Evolutionary conservation across 176 grass and related monocot genomes (phyloP).

Genomic region (Alloteropsis semialata): DNA sequence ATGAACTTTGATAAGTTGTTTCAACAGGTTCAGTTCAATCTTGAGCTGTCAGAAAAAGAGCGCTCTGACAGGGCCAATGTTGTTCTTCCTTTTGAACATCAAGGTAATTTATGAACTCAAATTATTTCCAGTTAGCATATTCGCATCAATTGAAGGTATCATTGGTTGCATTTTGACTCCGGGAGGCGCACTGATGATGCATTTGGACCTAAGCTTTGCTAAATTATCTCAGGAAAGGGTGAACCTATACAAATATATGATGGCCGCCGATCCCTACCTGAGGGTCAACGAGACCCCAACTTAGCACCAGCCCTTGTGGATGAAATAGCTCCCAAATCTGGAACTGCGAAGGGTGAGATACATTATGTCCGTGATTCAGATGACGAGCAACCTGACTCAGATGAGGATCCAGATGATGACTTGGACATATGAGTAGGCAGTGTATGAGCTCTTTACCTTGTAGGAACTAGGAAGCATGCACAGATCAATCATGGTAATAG

Average conservation of each 20-base stretch:
- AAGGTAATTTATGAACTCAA: slow-evolving; percentile 43
- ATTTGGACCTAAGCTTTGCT: slow-evolving; percentile 8
- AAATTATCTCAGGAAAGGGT: slow-evolving; percentile 58
- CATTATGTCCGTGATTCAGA: slow-evolving; percentile 93
- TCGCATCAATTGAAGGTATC: not conserved
- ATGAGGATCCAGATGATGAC: slow-evolving; percentile 97
- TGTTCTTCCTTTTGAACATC: slow-evolving; percentile 95
- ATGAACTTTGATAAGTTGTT: slow-evolving; percentile 22
- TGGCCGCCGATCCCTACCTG: slow-evolving; percentile 60
- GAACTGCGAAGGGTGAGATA: too few relatives aligned
- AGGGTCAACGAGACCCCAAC: slow-evolving; percentile 25
- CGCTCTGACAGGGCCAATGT: slow-evolving; percentile 77
- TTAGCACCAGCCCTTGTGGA: too few relatives aligned
- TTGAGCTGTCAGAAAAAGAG: slow-evolving; percentile 89
- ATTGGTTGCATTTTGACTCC: slow-evolving; percentile 1
- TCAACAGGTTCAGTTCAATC: slow-evolving; percentile 89
- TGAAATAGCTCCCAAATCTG: too few relatives aligned
- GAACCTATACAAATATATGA: slow-evolving; percentile 78
- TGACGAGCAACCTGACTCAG: slow-evolving; percentile 87
- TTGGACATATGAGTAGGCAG: slow-evolving; percentile 72
- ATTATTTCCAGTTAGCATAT: not conserved
- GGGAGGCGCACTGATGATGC: not conserved
- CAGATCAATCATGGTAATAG: slow-evolving; percentile 10
- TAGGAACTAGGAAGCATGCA: not conserved
- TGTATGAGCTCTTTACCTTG: slow-evolving; percentile 5